phyloP scores from a whole-genome alignment of 1,139 yeast species.

The Taphrina betulina region DNA sequence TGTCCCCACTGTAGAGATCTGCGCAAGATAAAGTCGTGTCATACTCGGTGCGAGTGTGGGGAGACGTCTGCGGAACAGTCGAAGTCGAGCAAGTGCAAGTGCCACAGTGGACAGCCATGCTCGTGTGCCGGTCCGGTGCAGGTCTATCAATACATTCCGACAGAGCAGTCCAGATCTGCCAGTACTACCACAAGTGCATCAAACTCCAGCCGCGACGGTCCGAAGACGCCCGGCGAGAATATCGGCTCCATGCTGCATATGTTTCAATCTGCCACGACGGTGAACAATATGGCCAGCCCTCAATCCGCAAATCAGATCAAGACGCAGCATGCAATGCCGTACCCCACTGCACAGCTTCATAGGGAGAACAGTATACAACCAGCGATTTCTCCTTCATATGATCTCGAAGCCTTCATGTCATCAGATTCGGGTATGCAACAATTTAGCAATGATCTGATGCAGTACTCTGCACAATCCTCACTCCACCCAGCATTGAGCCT shows the following conservation, averaged over 20 bases:
- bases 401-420: too few relatives aligned
- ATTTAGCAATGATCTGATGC: too few relatives aligned
- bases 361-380: background rate
- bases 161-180: background rate
- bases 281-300: background rate
- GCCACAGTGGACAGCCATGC: constrained; percentile 27
- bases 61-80: constrained; percentile 27
- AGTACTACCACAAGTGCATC: constrained; percentile 7
- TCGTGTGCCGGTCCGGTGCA: constrained; percentile 29
- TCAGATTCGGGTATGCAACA: too few relatives aligned
- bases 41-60: constrained; percentile 73
- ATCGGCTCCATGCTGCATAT: constrained; percentile 16
- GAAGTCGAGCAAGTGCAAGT: constrained; percentile 4
- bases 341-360: constrained; percentile 4
- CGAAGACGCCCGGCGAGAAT: constrained; percentile 1
- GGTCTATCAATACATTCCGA: constrained; percentile 24
- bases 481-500: too few relatives aligned
- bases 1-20: constrained; percentile 37
- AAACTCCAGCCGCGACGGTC: constrained; percentile 1
- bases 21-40: constrained; percentile 42
- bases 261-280: constrained; percentile 4
- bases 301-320: constrained; percentile 7
- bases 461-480: too few relatives aligned
- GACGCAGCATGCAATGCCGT: constrained; percentile 8
- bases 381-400: too few relatives aligned